These are phyloP conservation scores for Lipomyces oligophaga DNA, from an alignment of 805 yeast species.

Conservation along the genomic window DNA sequence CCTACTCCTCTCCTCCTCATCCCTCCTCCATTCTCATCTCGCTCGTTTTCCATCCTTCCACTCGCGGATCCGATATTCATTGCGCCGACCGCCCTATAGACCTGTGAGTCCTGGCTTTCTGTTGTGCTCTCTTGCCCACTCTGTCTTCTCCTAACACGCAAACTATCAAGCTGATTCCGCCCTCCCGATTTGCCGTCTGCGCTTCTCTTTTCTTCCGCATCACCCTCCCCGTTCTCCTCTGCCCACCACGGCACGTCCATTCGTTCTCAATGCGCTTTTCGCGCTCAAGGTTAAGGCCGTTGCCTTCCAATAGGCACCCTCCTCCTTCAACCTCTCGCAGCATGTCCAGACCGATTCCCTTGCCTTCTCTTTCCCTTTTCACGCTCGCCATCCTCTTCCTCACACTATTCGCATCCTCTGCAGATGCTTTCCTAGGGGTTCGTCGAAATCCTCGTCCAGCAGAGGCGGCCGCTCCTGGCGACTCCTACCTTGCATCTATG, in stretches of 20 bases:
- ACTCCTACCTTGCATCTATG: slow-evolving; percentile 2
- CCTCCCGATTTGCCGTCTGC: too few relatives aligned
- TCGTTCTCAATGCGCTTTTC: background rate
- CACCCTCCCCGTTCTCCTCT: background rate
- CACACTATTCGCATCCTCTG: slow-evolving; percentile 1
- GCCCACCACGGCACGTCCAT: slow-evolving; percentile 1
- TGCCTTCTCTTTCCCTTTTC: slow-evolving; percentile 4
- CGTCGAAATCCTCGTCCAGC: slow-evolving; percentile 1
- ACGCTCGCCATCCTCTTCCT: slow-evolving; percentile 4
- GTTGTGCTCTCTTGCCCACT: too few relatives aligned
- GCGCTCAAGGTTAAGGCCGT: background rate
- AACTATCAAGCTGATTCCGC: too few relatives aligned
- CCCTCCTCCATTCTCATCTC: slow-evolving; percentile 1
- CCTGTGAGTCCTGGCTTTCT: too few relatives aligned
- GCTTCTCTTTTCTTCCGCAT: too few relatives aligned
- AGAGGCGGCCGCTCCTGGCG: slow-evolving; percentile 3
- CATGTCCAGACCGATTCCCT: background rate
- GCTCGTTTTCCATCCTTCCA: slow-evolving; percentile 1
- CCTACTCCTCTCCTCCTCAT: slow-evolving; percentile 5
- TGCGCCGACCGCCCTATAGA: too few relatives aligned
- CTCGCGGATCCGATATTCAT: too few relatives aligned
- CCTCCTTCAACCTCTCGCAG: background rate
- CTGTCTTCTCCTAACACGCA: too few relatives aligned
- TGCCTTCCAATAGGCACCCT: background rate
- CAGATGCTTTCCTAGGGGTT: slow-evolving; percentile 4